Base-by-base conservation (phyloP, 2,329 filamentous ascomycete species). In the Fusarium graminum region DNA sequence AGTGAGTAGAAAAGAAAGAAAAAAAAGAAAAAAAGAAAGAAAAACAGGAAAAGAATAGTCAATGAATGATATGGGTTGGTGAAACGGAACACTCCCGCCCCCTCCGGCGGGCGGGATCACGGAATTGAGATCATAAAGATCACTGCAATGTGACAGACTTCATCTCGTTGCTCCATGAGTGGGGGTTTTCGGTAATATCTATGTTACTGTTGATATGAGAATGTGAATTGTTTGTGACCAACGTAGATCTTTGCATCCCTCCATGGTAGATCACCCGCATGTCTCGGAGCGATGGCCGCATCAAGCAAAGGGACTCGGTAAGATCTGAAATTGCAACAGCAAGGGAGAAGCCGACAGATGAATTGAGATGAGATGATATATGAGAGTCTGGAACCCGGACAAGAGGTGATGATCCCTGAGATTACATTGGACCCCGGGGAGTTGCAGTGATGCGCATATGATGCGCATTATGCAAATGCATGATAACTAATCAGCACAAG, bases 151-250 rank as follows among this genome's bases (percentile, higher is more conserved):
- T 47, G 41, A 43, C 17, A 14, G 41, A 43, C 30, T 41, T 25
- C 10, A 12, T 10, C 12, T 32, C 40, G 34, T 39, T 46, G 59
- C 45, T 46, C 39, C 36, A 60, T 50, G 39, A 30, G 30, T 34
- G 29, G 38, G 34, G 38, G 34, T n/a, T 36, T 16, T 9, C 34
- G 19, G 13, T 36, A 34, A 19, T 25, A 17, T 19, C 26, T 45
- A 43, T 41, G 40, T 43, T 26, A 57, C 22, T 22, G 22, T 22
- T 22, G 36, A 55, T 51, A 30, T 42, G 50, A 67, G 64, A 52
- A 56, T 64, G 59, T 64, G 53, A 60, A 52, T 28, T 67, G 64
- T 56, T 44, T 67, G 53, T 65, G 59, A 52, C 40, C 22, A 28
- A 25, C 29, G 49, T 32, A 53, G 59, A 67, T 55, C 59, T 54